Evolutionary conservation across 176 grass and related monocot genomes (phyloP).

Genomic region (Cenchrus fungigraminus): DNA sequence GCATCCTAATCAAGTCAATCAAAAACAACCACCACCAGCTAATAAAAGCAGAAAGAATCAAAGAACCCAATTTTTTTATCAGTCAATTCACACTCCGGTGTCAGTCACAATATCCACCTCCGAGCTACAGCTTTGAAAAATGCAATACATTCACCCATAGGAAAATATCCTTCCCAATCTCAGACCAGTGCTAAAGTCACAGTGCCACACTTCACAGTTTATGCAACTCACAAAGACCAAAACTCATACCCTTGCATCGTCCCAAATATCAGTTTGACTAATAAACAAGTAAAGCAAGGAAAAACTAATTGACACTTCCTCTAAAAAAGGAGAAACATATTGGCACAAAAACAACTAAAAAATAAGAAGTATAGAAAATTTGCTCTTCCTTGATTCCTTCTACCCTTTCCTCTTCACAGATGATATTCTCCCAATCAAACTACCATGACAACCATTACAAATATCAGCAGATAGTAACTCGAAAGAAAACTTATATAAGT

Average conservation of each 20-base stretch:
- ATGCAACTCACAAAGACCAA: not conserved
- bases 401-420: not conserved
- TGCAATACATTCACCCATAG: not conserved
- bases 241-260: not conserved
- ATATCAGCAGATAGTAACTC: not conserved
- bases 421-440: not conserved
- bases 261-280: conserved; percentile 12
- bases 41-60: conserved; percentile 3
- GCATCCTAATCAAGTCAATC: conserved; percentile 6
- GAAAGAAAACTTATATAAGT: not conserved
- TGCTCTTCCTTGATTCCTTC: not conserved
- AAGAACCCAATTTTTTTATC: not conserved
- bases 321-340: too few species aligned
- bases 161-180: not conserved
- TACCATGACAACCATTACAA: not conserved
- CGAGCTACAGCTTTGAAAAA: not conserved
- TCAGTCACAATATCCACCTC: not conserved
- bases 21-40: not conserved
- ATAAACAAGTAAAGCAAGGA: conserved; percentile 13
- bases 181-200: not conserved
- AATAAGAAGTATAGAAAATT: not conserved
- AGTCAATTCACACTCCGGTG: not conserved
- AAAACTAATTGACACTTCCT: not conserved
- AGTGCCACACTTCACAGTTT: not conserved
- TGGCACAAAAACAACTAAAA: too few species aligned